Evolutionary conservation across 257 asterid genomes (phyloP).

Genomic region (Agastache rugosa): DNA sequence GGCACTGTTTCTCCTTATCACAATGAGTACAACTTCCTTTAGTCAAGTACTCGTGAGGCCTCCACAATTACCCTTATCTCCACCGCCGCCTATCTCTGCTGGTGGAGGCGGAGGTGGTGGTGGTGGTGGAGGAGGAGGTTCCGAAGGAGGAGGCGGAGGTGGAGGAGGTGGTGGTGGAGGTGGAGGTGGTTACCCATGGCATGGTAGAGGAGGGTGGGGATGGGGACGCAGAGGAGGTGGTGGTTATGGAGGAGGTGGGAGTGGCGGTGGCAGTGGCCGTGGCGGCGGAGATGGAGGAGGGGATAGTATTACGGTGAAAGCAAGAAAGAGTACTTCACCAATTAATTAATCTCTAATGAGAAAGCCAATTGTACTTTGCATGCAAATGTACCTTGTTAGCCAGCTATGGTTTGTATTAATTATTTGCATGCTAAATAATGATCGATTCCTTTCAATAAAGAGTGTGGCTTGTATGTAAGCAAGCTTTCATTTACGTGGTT

Average conservation of each 20-base stretch:
- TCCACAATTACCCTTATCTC: neutral
- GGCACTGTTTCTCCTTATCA: neutral
- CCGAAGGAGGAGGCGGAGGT: conserved; percentile 28
- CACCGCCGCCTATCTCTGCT: neutral
- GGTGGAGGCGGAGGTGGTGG: conserved; percentile 29
- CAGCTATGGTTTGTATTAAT: neutral
- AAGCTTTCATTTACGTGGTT: too few relatives aligned
- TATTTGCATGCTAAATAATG: conserved; percentile 2
- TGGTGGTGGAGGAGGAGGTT: conserved; percentile 34
- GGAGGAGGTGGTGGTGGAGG: conserved; percentile 21
- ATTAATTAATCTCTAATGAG: conserved; percentile 4
- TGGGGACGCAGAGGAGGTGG: conserved; percentile 14
- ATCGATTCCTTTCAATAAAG: neutral
- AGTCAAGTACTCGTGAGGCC: neutral
- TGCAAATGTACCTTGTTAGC: neutral
- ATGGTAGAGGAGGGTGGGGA: neutral
- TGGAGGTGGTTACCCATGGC: conserved; percentile 21
- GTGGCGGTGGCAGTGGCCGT: neutral
- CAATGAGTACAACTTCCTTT: conserved; percentile 14
- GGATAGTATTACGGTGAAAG: neutral
- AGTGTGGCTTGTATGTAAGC: neutral
- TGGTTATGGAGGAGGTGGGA: neutral
- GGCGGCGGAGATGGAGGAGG: neutral
- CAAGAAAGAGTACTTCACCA: conserved; percentile 14
- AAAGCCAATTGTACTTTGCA: neutral